phyloP scores from a whole-genome alignment of 2,329 filamentous ascomycete species.

The Fusarium multiceps region DNA sequence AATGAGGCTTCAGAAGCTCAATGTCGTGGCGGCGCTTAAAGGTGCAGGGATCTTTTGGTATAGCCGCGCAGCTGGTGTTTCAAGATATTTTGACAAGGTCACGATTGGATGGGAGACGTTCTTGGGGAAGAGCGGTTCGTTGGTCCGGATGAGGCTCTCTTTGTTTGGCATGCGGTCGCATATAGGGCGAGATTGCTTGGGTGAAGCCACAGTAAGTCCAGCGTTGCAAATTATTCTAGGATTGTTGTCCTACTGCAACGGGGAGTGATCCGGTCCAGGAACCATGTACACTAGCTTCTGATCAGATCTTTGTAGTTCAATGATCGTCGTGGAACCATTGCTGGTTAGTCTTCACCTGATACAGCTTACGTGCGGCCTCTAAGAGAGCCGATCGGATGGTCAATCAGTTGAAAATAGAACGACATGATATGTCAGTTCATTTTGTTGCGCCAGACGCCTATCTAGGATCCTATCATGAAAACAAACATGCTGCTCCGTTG shows the following conservation, averaged over 20 bases:
- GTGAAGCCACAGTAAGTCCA: slow-evolving; percentile 21
- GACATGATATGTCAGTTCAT: slow-evolving; percentile 49
- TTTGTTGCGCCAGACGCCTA: slow-evolving; percentile 58
- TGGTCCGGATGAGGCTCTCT: slow-evolving; percentile 33
- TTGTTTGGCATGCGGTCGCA: slow-evolving; percentile 44
- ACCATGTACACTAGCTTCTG: not conserved
- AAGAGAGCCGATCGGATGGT: slow-evolving; percentile 6
- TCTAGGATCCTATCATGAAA: slow-evolving; percentile 53
- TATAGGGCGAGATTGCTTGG: slow-evolving; percentile 46
- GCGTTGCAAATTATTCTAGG: slow-evolving; percentile 21
- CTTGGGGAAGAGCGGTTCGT: slow-evolving; percentile 23
- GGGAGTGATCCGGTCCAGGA: slow-evolving; percentile 17
- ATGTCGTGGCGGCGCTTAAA: slow-evolving; percentile 34
- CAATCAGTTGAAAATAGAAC: slow-evolving; percentile 33
- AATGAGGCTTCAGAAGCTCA: slow-evolving; percentile 21
- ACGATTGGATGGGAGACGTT: slow-evolving; percentile 38
- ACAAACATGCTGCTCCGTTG: slow-evolving; percentile 46
- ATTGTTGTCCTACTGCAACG: slow-evolving; percentile 22
- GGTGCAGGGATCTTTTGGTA: slow-evolving; percentile 28
- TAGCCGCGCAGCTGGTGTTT: slow-evolving; percentile 39
- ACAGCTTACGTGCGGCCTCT: slow-evolving; percentile 19
- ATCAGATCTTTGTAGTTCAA: slow-evolving; percentile 11
- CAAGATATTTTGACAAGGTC: slow-evolving; percentile 14
- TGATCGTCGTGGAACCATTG: slow-evolving; percentile 14
- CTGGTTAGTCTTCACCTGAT: slow-evolving; percentile 31